A percentile compares a stretch with the other conserved stretches of the same genome.
phyloP scores from a whole-genome alignment of 148 eudicot species.

The Linanthus parryae region DNA sequence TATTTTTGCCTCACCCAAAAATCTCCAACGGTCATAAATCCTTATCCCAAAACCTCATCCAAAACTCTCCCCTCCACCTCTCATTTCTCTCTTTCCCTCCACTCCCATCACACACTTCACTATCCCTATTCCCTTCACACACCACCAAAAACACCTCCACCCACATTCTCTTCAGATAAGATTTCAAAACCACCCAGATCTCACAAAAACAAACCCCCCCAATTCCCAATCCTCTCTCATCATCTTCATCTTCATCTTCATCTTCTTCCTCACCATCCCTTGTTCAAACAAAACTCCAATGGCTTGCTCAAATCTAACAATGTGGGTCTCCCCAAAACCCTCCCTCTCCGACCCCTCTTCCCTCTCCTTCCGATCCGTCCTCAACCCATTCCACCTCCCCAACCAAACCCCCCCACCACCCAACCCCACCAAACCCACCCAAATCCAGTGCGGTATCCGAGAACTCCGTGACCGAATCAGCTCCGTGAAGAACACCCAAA shows the following conservation, averaged over 20 bases:
- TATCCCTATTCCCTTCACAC: too few species aligned
- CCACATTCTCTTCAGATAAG: too few species aligned
- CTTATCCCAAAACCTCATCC: conserved; percentile 73
- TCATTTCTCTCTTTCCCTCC: conserved; percentile 35
- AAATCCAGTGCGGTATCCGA: conserved; percentile 47
- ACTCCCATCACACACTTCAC: conserved; percentile 4
- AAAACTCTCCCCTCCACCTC: conserved; percentile 36
- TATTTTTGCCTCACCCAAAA: conserved; percentile 9
- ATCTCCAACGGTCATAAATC: conserved; percentile 34
- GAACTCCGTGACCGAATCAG: conserved; percentile 56
- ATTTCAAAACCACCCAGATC: too few species aligned
- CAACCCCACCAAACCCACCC: conserved; percentile 19
- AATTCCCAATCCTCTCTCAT: not conserved
- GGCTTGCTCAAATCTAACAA: conserved; percentile 44
- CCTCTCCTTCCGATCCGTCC: conserved; percentile 47
- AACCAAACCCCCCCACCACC: conserved; percentile 17
- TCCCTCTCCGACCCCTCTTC: conserved; percentile 32
- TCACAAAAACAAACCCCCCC: not conserved
- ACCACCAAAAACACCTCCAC: too few species aligned
- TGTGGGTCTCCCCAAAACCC: conserved; percentile 42
- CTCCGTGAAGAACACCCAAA: conserved; percentile 64
- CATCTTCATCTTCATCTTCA: not conserved
- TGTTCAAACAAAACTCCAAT: conserved; percentile 17
- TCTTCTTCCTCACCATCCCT: conserved; percentile 1
- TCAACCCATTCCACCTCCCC: conserved; percentile 49